Evolutionary conservation across 257 asterid genomes (phyloP).

Genomic region (Lycium ferocissimum): DNA sequence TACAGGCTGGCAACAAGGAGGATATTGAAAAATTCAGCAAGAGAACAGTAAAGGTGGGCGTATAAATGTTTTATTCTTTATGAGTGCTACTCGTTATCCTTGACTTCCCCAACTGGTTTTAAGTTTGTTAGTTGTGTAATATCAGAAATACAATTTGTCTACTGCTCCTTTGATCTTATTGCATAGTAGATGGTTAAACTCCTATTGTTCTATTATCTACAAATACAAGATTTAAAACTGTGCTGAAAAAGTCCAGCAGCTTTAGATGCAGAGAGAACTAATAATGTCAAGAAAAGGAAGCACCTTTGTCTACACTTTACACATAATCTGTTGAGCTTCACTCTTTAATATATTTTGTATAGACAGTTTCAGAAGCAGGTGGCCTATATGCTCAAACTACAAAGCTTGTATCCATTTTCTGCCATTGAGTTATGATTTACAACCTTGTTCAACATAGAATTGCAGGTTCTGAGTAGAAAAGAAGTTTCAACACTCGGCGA

Average conservation of each 20-base stretch:
- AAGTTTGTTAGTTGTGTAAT: neutral
- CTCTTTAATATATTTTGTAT: neutral
- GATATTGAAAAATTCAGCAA: constrained; percentile 97
- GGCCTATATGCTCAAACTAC: neutral
- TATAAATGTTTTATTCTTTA: neutral
- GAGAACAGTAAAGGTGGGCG: constrained; percentile 90
- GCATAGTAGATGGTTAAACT: neutral
- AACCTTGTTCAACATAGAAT: constrained; percentile 2
- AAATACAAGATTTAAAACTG: constrained; percentile 11
- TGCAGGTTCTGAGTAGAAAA: neutral
- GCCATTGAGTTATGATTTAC: constrained; percentile 6
- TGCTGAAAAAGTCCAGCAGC: neutral
- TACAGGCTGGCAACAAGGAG: constrained; percentile 82
- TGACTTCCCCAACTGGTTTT: neutral
- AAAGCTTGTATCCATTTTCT: neutral
- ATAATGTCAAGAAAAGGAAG: constrained; percentile 11
- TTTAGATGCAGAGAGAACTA: constrained; percentile 8
- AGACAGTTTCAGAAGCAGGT: neutral
- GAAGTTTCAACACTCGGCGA: neutral
- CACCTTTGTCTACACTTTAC: constrained; percentile 11
- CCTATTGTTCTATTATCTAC: constrained; percentile 10
- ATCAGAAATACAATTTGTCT: constrained; percentile 1
- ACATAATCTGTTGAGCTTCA: neutral
- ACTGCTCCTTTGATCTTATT: neutral
- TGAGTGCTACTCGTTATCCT: neutral